Evolutionary conservation across 371 early-diverging fungal genomes (phyloP).

Genomic region (Rhizomucor pusillus): DNA sequence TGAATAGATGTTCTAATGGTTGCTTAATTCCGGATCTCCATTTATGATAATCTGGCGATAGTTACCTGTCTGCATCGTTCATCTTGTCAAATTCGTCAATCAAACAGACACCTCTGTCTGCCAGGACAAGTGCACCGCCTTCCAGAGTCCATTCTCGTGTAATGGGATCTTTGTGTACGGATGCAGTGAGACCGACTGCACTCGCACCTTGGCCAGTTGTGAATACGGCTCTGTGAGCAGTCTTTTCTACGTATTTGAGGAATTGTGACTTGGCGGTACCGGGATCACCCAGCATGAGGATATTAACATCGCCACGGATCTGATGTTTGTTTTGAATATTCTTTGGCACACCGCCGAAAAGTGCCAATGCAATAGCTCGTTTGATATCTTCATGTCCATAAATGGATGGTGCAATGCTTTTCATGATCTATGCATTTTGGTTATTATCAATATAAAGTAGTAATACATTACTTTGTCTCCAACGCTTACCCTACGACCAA

Average conservation of each 20-base stretch:
- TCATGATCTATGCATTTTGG: slow-evolving; percentile 72
- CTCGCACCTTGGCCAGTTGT: slow-evolving; percentile 99
- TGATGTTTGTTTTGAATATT: slow-evolving; percentile 90
- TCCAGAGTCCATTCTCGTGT: slow-evolving; percentile 99
- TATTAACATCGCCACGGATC: slow-evolving; percentile 99
- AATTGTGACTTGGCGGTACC: slow-evolving; percentile 99
- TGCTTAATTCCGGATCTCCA: slow-evolving; percentile 1
- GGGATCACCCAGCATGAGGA: slow-evolving; percentile 98
- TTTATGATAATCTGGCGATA: background rate
- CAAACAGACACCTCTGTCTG: slow-evolving; percentile 92
- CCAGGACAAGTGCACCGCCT: slow-evolving; percentile 97
- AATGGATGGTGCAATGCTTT: slow-evolving; percentile 98
- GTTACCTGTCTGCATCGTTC: slow-evolving; percentile 81
- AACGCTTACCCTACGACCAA: slow-evolving; percentile 68
- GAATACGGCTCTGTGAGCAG: slow-evolving; percentile 95
- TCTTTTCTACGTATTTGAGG: slow-evolving; percentile 96
- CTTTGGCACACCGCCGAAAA: slow-evolving; percentile 98
- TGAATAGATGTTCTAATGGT: slow-evolving; percentile 80
- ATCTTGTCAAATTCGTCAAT: slow-evolving; percentile 96
- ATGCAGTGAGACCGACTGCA: slow-evolving; percentile 99
- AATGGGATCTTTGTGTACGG: slow-evolving; percentile 95
- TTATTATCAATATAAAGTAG: background rate
- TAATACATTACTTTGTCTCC: background rate
- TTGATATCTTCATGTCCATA: slow-evolving; percentile 99
- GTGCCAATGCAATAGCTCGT: slow-evolving; percentile 90